These are phyloP conservation scores for Fusarium sp. DNA, from an alignment of 2,329 filamentous ascomycete species.

Conservation along the genomic window DNA sequence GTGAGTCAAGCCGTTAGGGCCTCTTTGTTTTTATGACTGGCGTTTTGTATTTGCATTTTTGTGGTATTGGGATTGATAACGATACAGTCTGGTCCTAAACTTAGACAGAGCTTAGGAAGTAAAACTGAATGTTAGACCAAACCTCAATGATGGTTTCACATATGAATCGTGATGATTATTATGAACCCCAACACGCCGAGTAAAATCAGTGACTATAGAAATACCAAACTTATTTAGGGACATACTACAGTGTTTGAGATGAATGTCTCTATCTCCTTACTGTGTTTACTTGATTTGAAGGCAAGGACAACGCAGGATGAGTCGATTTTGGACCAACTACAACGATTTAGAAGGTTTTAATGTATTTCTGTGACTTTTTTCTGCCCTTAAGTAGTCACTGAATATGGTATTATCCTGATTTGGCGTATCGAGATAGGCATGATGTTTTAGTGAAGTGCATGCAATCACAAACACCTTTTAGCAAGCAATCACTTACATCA, in stretches of 20 bases:
- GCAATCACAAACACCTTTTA: not conserved
- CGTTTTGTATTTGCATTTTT: not conserved
- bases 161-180: not conserved
- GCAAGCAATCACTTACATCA: not conserved
- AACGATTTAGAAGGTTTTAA: fast-evolving
- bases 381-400: no score
- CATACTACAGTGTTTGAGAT: not conserved
- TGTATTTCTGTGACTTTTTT: fast-evolving
- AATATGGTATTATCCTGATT: not conserved
- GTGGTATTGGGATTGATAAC: not conserved
- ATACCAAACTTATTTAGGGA: fast-evolving
- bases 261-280: not conserved
- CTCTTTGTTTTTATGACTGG: not conserved
- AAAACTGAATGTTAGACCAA: not conserved
- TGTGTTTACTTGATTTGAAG: not conserved
- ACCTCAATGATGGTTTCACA: not conserved
- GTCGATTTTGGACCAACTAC: no score
- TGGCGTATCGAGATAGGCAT: not conserved
- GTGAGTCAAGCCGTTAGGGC: fast-evolving
- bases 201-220: fast-evolving
- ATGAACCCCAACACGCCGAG: fast-evolving
- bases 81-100: not conserved
- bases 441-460: not conserved
- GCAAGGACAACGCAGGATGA: not conserved
- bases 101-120: no score